Evolutionary conservation across 129 eudicot species (phyloP), one percentile per base, ranked within the genome.

Genomic region (Lonicera japonica): DNA sequence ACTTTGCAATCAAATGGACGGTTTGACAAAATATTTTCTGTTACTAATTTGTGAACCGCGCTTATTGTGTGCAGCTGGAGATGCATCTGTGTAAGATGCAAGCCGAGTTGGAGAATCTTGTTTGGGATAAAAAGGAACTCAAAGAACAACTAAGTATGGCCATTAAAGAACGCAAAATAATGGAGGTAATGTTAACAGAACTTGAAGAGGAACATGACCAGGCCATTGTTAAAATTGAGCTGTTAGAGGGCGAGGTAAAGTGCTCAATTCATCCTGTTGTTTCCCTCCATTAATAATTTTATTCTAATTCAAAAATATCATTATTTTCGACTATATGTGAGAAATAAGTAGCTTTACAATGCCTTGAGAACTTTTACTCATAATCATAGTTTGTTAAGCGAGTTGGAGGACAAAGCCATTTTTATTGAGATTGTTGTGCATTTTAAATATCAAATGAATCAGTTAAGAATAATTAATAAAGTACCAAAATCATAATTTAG

Each of bases 141-240:
- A 65, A 77, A 72, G 83, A 82, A 65, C 82, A 68, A 66, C 47
- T 86, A 8, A 60, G 56, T 55, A 47, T 62, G 18, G 86, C 81
- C 23, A 62, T 59, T 56, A 80, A 66, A 71, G 94, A 87, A 25
- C 73, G 71, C 38, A 68, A 58, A 29, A 40, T 73, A 74, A 67
- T 84, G 90, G 90, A 90, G 76, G 67, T 60, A 54, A 58, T 90
- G 80, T 56, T 87, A 70, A 73, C 54, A 47, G 95, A 90, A 61
- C 82, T 90, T 56, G 97, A 90, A 68, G 90, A 79, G 54, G 94
- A 90, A 74, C 87, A 84, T 19, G 95, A 84, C 19, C 81, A 79
- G 59, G 95, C 94, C 39, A 67, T 90, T 43, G 25, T 52, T 4
- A 90, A 80, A 77, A 80, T 87, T 25, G 69, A 82, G 71, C 66